Conservation (phyloP, 805 yeast species). For the Kodamaea fukazawae region DNA sequence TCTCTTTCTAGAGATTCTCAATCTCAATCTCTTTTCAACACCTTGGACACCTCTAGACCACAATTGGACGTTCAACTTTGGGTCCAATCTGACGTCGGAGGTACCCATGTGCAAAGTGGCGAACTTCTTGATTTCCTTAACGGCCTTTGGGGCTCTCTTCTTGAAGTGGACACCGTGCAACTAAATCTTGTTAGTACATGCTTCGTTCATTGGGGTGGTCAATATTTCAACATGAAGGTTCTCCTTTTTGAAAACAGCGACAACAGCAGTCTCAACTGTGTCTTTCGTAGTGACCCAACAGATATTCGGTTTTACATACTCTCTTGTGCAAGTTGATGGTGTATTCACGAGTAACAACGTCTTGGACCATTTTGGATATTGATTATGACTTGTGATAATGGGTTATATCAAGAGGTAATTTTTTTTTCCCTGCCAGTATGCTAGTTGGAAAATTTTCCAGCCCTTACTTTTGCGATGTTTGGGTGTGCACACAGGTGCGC, state of each 20-base stretch:
- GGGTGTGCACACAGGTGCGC: neutral
- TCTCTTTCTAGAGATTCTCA: constrained; percentile 99
- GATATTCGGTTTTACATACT: constrained; percentile 53
- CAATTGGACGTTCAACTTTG: constrained; percentile 95
- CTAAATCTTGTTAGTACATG: constrained; percentile 51
- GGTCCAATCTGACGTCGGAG: constrained; percentile 97
- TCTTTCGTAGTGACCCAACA: neutral
- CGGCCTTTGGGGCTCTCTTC: constrained; percentile 99
- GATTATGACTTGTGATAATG: constrained; percentile 15
- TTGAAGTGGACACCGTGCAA: constrained; percentile 98
- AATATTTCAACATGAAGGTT: neutral
- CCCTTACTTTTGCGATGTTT: neutral
- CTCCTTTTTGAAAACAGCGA: neutral
- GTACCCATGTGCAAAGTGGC: constrained; percentile 99
- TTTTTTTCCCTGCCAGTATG: constrained; percentile 16
- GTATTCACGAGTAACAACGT: constrained; percentile 99
- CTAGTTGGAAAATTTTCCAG: constrained; percentile 7
- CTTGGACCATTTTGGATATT: constrained; percentile 71
- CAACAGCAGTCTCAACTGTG: neutral
- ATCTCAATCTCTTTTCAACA: constrained; percentile 96
- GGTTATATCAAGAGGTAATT: constrained; percentile 7
- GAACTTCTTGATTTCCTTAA: constrained; percentile 98
- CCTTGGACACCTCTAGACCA: constrained; percentile 99
- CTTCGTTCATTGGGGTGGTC: neutral
- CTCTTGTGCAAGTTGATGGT: constrained; percentile 99